Evolutionary conservation across 768 basidiomycete genomes (phyloP), one percentile per base, ranked within the genome.

Genomic region (Mrakia blollopis): DNA sequence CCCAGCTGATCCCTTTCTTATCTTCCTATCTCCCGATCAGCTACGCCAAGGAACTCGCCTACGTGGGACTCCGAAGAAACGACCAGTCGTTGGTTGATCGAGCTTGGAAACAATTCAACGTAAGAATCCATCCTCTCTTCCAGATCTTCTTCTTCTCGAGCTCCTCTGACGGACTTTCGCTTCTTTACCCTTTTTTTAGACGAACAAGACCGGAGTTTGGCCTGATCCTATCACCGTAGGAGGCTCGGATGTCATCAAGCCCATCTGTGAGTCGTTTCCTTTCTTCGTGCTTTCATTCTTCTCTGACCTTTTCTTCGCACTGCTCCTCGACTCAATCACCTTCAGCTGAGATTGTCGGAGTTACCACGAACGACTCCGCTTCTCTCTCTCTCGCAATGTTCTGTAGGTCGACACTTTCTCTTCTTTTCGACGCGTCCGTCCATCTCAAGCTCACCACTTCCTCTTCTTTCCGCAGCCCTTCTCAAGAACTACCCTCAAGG

Each of bases 161-260:
- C 16, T 50, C 2, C 18, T 18, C 18, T 50, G 47, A 21, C 47
- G 16, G 47, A 21, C 2, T 18, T 14, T 50, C 57, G n/a, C 23
- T 10, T n/a, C 6, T n/a, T n/a, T 57, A 6, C 25, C 25, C 57
- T n/a, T 57, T 14, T 21, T 28, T 1, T 57, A 57, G 57, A 57
- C 57, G 1, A 74, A 74, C 73, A 63, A 61, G 39, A 65, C 62
- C 21, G 73, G 73, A 28, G 39, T 74, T n/a, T 74, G 73, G 73
- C 60, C 73, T 25, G 73, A 62, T n/a, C 47, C 73, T 7, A 47
- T 65, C 30, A 39, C 32, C n/a, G 73, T 74, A 18, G 57, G 39
- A 28, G 73, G 57, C 60, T 41, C 73, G 9, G 73, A 74, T 30
- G 23, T 41, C 11, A 13, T 57, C 57, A 57, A 57, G 57, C 57